Evolutionary conservation across 306 rosid genomes (phyloP).

Genomic region (Arachis hypogaea): DNA sequence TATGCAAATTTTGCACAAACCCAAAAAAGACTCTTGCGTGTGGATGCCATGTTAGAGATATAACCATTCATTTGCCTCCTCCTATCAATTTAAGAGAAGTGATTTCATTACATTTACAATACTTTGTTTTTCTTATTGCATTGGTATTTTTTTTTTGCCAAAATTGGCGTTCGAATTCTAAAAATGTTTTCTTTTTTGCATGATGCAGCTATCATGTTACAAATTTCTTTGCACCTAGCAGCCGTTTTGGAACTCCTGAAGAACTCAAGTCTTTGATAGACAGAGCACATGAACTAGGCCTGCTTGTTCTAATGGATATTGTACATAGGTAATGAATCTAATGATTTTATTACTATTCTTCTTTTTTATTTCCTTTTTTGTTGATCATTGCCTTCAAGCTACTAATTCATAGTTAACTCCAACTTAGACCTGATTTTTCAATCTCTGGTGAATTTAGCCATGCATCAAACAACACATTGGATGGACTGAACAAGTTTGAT

Average conservation of each 20-base stretch:
- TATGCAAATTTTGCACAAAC: too few species aligned
- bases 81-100: too few species aligned
- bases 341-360: not conserved
- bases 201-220: conserved; percentile 90
- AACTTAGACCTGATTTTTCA: too few species aligned
- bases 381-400: conserved; percentile 3
- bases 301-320: conserved; percentile 98
- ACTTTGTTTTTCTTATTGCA: not conserved
- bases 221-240: conserved; percentile 97
- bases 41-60: too few species aligned
- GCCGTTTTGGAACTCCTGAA: conserved; percentile 97
- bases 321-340: conserved; percentile 78
- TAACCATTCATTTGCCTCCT: too few species aligned
- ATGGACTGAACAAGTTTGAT: conserved; percentile 97
- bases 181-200: not conserved
- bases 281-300: conserved; percentile 91
- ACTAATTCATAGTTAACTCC: conserved; percentile 13
- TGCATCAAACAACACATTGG: conserved; percentile 85
- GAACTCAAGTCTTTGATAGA: conserved; percentile 93
- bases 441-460: conserved; percentile 59
- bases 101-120: not conserved
- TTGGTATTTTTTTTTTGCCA: conserved; percentile 23
- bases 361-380: not conserved
- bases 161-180: not conserved
- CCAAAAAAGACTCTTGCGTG: too few species aligned